phyloP scores from a whole-genome alignment of 2,329 filamentous ascomycete genomes.

The Fusarium lateritium region DNA sequence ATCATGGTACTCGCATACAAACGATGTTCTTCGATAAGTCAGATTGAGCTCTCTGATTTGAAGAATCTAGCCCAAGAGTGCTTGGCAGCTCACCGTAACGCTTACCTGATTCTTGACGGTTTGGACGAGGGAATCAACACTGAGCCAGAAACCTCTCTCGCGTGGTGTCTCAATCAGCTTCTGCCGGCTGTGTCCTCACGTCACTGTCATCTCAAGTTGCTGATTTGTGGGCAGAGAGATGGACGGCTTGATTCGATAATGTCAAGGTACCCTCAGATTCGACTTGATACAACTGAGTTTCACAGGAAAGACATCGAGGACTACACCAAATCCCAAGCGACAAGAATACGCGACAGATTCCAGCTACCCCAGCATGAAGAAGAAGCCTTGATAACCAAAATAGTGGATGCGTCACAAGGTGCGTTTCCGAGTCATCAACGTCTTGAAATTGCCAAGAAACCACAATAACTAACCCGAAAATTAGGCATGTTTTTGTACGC shows the following conservation, averaged over 20 bases:
- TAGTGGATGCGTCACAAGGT: fast-evolving
- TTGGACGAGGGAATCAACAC: fast-evolving
- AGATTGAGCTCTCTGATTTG: fast-evolving
- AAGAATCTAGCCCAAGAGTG: fast-evolving
- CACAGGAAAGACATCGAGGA: not conserved
- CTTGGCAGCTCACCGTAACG: fast-evolving
- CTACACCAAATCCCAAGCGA: fast-evolving
- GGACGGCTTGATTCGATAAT: fast-evolving
- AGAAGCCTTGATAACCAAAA: fast-evolving
- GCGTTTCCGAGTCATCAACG: not conserved
- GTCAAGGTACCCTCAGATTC: fast-evolving
- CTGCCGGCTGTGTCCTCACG: fast-evolving
- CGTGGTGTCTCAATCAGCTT: fast-evolving
- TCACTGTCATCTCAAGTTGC: fast-evolving
- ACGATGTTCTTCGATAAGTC: fast-evolving
- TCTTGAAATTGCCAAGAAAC: no score
- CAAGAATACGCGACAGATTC: fast-evolving
- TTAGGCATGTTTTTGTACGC: conserved; percentile 14
- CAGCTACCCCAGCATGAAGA: fast-evolving
- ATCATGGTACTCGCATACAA: fast-evolving
- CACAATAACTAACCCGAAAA: not conserved
- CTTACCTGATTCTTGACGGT: not conserved
- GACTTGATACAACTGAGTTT: fast-evolving
- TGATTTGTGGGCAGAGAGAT: conserved; percentile 4
- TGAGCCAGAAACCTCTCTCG: fast-evolving